These are phyloP conservation scores for Cladophialophora psammophila DNA, from an alignment of 2,329 filamentous ascomycete species.

Conservation along the genomic window DNA sequence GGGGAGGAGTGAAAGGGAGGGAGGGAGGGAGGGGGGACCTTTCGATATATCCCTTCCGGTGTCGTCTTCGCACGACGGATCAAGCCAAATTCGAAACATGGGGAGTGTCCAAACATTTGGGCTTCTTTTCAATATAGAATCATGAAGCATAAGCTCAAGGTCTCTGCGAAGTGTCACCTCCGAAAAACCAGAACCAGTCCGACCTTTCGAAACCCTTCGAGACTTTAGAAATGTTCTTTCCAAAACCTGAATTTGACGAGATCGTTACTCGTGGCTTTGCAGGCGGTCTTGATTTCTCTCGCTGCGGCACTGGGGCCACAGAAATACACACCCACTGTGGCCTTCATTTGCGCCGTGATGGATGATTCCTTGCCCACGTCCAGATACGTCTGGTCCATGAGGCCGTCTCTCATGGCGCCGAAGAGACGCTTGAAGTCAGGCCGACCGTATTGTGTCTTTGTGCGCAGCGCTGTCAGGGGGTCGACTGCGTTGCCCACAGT, in stretches of 20 bases:
- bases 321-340: constrained; percentile 88
- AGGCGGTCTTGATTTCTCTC: constrained; percentile 82
- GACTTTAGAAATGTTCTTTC: constrained; percentile 80
- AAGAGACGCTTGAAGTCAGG: constrained; percentile 88
- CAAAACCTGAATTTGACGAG: constrained; percentile 96
- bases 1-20: background rate
- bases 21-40: background rate
- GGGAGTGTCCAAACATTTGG: background rate
- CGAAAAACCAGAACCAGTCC: background rate
- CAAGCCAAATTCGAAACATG: background rate
- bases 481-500: constrained; percentile 87
- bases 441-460: constrained; percentile 91
- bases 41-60: background rate
- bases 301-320: constrained; percentile 86
- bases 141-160: background rate
- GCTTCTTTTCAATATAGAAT: background rate
- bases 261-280: constrained; percentile 72
- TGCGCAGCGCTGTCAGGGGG: constrained; percentile 88
- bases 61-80: background rate
- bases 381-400: constrained; percentile 84
- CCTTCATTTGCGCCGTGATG: constrained; percentile 66
- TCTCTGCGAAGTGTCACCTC: background rate
- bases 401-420: constrained; percentile 83
- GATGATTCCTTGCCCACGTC: constrained; percentile 77
- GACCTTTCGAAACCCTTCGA: background rate